Percentiles rank a stretch among this genome's conserved stretches.
These are phyloP conservation scores for Rhizophagus clarus DNA, from an alignment of 192 early-diverging fungal genomes.

Conservation along the genomic window DNA sequence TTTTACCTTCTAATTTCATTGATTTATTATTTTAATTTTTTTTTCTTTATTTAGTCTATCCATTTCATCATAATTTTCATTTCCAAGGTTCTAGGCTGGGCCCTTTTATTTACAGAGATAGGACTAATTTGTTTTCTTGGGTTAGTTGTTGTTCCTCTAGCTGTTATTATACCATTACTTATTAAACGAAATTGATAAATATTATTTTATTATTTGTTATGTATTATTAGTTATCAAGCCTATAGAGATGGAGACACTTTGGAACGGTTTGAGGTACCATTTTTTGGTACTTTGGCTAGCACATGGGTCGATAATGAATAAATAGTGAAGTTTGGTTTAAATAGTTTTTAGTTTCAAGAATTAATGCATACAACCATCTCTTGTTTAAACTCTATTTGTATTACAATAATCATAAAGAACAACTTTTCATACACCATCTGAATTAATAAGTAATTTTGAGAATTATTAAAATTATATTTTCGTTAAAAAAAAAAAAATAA, in stretches of 20 bases:
- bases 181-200: neutral
- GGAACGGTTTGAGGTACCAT: slow-evolving; percentile 71
- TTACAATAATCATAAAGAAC: neutral
- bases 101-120: slow-evolving; percentile 47
- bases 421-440: neutral
- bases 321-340: neutral
- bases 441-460: too few relatives aligned
- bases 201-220: slow-evolving; percentile 27
- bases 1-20: neutral
- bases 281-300: slow-evolving; percentile 63
- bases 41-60: slow-evolving; percentile 30
- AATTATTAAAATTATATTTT: too few relatives aligned
- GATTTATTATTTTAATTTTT: slow-evolving; percentile 15
- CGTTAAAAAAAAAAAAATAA: too few relatives aligned
- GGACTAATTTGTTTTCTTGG: slow-evolving; percentile 43
- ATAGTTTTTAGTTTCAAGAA: neutral
- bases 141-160: slow-evolving; percentile 37
- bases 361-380: neutral
- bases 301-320: slow-evolving; percentile 74
- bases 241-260: slow-evolving; percentile 71
- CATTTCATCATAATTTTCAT: slow-evolving; percentile 53
- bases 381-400: too few relatives aligned
- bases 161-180: neutral
- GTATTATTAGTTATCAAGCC: slow-evolving; percentile 58
- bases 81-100: slow-evolving; percentile 43